Conservation (phyloP, 163 green algal species). For the Picocystis sp. region DNA sequence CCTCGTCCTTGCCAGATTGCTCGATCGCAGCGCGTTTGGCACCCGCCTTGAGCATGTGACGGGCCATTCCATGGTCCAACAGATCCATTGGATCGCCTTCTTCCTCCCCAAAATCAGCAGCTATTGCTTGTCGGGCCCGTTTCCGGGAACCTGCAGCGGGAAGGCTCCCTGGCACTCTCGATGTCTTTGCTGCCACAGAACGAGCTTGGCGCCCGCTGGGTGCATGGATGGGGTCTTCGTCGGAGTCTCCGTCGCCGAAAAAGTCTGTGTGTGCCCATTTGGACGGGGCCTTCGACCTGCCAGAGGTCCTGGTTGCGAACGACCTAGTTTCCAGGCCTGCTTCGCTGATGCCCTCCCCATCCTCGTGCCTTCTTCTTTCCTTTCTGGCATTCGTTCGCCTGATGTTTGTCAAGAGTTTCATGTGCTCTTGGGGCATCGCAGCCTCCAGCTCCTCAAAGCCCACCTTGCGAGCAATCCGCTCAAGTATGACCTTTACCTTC, state of each 20-base stretch:
- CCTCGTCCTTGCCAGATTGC: constrained; percentile 11
- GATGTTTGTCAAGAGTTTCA: constrained; percentile 74
- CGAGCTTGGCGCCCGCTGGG: too few species aligned
- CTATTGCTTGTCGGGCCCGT: too few species aligned
- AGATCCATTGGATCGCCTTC: constrained; percentile 58
- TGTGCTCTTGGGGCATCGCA: constrained; percentile 56
- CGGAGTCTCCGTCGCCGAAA: too few species aligned
- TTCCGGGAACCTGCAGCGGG: too few species aligned
- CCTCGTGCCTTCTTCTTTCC: constrained; percentile 11
- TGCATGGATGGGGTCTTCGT: too few species aligned
- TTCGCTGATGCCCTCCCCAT: constrained; percentile 27
- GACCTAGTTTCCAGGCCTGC: constrained; percentile 1
- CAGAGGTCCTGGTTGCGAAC: too few species aligned
- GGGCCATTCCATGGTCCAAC: constrained; percentile 39
- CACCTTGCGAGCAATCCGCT: constrained; percentile 64
- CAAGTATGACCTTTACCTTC: constrained; percentile 80
- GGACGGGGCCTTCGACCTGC: too few species aligned
- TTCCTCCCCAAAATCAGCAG: not conserved
- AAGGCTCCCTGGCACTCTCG: too few species aligned
- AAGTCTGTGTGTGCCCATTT: too few species aligned
- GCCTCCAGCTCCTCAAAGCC: constrained; percentile 63
- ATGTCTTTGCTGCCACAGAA: too few species aligned
- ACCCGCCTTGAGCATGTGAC: constrained; percentile 28
- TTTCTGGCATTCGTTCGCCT: constrained; percentile 33
- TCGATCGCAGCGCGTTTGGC: constrained; percentile 6